Conservation (phyloP, 768 basidiomycete genomes). For the Aureoboletus auriporus region DNA sequence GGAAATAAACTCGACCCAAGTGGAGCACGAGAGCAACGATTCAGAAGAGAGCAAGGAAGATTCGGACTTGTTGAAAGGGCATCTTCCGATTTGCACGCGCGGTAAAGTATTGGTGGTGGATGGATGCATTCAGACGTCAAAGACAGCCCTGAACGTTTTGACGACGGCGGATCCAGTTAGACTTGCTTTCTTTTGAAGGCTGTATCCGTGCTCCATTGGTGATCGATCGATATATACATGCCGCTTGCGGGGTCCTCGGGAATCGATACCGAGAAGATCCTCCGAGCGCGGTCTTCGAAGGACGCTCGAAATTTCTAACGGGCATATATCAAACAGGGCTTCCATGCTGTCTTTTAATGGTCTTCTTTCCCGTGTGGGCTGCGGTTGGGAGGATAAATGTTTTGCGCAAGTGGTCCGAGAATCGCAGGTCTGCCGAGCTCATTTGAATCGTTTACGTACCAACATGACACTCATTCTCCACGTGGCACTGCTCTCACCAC, state of each 20-base stretch:
- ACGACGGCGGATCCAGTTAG: constrained; percentile 11
- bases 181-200: constrained; percentile 11
- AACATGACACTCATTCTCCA: constrained; percentile 6
- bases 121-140: constrained; percentile 7
- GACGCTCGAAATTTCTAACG: constrained; percentile 11
- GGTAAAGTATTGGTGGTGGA: neutral
- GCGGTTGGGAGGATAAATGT: neutral
- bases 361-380: constrained; percentile 10
- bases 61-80: neutral
- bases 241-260: constrained; percentile 19
- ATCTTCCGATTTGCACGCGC: constrained; percentile 2
- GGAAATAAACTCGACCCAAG: constrained; percentile 1
- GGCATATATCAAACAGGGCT: constrained; percentile 18
- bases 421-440: neutral
- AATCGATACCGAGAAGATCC: constrained; percentile 18
- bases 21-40: neutral
- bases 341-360: constrained; percentile 9
- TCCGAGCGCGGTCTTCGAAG: constrained; percentile 15
- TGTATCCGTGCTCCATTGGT: constrained; percentile 3
- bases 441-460: neutral
- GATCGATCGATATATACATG: constrained; percentile 1
- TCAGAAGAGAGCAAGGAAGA: neutral
- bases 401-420: neutral
- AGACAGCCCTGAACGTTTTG: constrained; percentile 12
- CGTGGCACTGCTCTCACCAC: constrained; percentile 20